These are phyloP conservation scores for Mycena amicta DNA, from an alignment of 768 basidiomycete genomes.

Conservation along the genomic window DNA sequence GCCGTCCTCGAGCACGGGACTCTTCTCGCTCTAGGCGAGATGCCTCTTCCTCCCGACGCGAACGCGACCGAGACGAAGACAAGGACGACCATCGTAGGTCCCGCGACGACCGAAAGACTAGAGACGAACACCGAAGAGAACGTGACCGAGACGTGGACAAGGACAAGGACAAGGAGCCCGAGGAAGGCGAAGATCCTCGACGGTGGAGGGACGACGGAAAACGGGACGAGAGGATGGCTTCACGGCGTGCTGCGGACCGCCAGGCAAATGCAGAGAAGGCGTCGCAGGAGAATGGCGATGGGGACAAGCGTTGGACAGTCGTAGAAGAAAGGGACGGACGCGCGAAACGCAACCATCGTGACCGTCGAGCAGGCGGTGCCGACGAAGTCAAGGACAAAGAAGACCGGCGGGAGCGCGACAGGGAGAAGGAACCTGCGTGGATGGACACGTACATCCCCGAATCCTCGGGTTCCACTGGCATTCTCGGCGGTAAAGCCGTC, in stretches of 20 bases:
- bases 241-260: conserved; percentile 49
- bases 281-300: conserved; percentile 44
- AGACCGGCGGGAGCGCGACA: conserved; percentile 54
- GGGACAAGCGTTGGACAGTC: conserved; percentile 59
- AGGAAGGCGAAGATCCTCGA: conserved; percentile 66
- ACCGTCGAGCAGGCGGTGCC: conserved; percentile 46
- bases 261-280: conserved; percentile 35
- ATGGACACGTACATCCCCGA: conserved; percentile 86
- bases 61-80: conserved; percentile 44
- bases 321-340: conserved; percentile 73
- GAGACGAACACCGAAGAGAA: conserved; percentile 22
- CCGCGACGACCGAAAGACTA: conserved; percentile 23
- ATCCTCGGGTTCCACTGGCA: conserved; percentile 50
- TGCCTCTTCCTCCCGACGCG: conserved; percentile 53
- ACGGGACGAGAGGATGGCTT: conserved; percentile 72
- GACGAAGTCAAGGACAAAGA: conserved; percentile 49
- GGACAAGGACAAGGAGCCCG: no score
- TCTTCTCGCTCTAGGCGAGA: conserved; percentile 65
- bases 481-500: conserved; percentile 60
- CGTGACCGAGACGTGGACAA: conserved; percentile 41
- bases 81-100: conserved; percentile 37
- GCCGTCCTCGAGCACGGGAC: conserved; percentile 66
- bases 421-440: conserved; percentile 90
- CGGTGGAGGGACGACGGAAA: conserved; percentile 85
- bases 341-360: conserved; percentile 61